phyloP scores from a whole-genome alignment of 2,329 filamentous ascomycete genomes.

The Ramichloridium luteum region DNA sequence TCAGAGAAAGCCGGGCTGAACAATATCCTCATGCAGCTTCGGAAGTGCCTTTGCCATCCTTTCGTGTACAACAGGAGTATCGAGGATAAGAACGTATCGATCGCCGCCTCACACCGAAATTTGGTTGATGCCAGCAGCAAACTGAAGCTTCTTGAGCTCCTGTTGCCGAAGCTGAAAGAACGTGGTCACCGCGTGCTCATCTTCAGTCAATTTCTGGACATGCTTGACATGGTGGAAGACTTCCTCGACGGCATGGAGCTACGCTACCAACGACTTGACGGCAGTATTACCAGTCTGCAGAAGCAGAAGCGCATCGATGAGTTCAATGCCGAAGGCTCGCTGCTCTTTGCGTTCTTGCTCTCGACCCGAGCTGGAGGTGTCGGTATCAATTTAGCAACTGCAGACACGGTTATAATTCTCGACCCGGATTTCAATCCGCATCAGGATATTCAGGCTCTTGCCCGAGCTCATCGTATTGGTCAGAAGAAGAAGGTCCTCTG shows the following conservation, averaged over 20 bases:
- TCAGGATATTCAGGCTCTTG: constrained; percentile 91
- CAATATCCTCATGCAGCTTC: constrained; percentile 90
- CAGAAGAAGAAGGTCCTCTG: constrained; percentile 93
- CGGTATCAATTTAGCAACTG: constrained; percentile 92
- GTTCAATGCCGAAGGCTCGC: constrained; percentile 75
- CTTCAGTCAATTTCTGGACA: constrained; percentile 88
- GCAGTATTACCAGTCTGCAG: constrained; percentile 64
- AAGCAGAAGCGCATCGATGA: constrained; percentile 92
- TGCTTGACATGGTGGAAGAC: constrained; percentile 81
- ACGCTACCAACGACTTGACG: constrained; percentile 70
- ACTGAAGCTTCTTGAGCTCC: constrained; percentile 66
- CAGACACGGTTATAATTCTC: constrained; percentile 94
- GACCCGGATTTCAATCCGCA: constrained; percentile 97
- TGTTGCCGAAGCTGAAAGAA: constrained; percentile 77
- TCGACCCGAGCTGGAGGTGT: constrained; percentile 93
- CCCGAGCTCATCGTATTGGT: constrained; percentile 87
- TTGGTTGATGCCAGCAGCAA: constrained; percentile 87
- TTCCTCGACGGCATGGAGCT: constrained; percentile 68
- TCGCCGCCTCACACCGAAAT: constrained; percentile 57
- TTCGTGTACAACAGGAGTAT: constrained; percentile 88
- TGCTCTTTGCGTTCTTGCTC: constrained; percentile 78
- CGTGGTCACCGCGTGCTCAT: constrained; percentile 83
- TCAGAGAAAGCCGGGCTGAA: constrained; percentile 66
- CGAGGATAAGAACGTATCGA: constrained; percentile 61
- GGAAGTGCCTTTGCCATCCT: constrained; percentile 90